Evolutionary conservation across 2,329 filamentous ascomycete genomes (phyloP), one percentile per base, ranked within the genome.

Genomic region (Penicillium decumbens): DNA sequence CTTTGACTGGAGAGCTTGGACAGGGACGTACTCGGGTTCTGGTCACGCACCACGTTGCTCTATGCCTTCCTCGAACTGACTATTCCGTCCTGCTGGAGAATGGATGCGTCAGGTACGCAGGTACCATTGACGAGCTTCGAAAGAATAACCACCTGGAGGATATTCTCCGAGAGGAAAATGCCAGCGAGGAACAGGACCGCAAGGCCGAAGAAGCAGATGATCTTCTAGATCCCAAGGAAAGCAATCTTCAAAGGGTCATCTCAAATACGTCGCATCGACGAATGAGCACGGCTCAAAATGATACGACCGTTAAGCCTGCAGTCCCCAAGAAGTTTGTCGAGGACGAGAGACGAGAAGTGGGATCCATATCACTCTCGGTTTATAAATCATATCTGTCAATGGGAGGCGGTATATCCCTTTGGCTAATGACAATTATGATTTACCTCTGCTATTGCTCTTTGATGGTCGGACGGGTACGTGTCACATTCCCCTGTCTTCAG

Each of bases 11-110:
- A 4, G 80, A 86, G 43, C 76, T 92, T 7, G 84, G 85, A 52
- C 69, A 76, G 20, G 83, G 82, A 0, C 75, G 89, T 47, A 93
- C 89, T 1, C 75, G 88, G 27, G 88, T 93, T 41, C 72, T 93
- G 3, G 88, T 90, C 24, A 93, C 88, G 0, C 88, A 93, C 62
- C 87, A 92, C 59, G 83, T 90, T 18, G 81, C 81, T 3, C 76
- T 92, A 1, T 86, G 84, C 55, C 77, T 88, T 49, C 76, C 85
- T 10, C 81, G 80, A 62, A 83, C 88, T 6, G 87, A 87, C 59
- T 92, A 87, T 58, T 76, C 88, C 6, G 84, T 91, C 4, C 80
- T 88, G 53, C 78, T 93, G 1, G 84, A 82, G 18, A 81, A 88
- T 46, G 88, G 87, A 7, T 76, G 74, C 6, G 78, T 87, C 7